Evolutionary conservation across 2,329 filamentous ascomycete species (phyloP), one percentile per base, ranked within the genome.

Genomic region (Shiraia sp.): DNA sequence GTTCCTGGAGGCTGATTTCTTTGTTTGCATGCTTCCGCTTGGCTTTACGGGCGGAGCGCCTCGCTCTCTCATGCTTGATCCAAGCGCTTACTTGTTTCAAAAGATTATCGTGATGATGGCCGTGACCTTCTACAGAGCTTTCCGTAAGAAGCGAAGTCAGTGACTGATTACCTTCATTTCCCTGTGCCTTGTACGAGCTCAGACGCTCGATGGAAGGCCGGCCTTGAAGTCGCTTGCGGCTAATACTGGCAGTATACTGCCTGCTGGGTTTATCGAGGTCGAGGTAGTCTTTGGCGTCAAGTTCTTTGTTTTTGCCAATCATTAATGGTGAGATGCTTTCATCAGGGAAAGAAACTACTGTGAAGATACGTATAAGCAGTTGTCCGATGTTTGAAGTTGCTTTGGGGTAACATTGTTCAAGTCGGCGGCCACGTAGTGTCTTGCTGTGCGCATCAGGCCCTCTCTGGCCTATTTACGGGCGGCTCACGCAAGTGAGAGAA

Each of bases 21-120:
- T 79, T 81, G 34, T 75, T 75, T 7, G 78, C 66, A 28, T 78
- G 78, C 59, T 67, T 74, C 58, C 66, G 70, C 62, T 77, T 61
- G 15, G 74, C 68, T 61, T 78, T 82, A 36, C 77, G 76, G 8
- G 76, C 70, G 27, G 79, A 78, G 55, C 83, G 82, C 66, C 86
- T 88, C 23, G 76, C 72, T 61, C 85, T 87, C 70, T 96, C 90
- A 35, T 85, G 81, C 55, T 91, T 83, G 27, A 96, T 73, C 92
- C 92, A 97, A 52, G 88, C 83, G 17, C 81, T 79, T 10, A 96
- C 83, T 62, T 95, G 88, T 14, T 83, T 78, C 19, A 93, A 71
- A 6, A 95, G 61, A 31, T 59, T 60, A 14, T 70, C 65, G 23
- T 68, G 64, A 52, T 66, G 66, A 26, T 56, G 49, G 9, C 45